phyloP scores from a whole-genome alignment of 75 land plant genomes.

The Picea sitchensis region DNA sequence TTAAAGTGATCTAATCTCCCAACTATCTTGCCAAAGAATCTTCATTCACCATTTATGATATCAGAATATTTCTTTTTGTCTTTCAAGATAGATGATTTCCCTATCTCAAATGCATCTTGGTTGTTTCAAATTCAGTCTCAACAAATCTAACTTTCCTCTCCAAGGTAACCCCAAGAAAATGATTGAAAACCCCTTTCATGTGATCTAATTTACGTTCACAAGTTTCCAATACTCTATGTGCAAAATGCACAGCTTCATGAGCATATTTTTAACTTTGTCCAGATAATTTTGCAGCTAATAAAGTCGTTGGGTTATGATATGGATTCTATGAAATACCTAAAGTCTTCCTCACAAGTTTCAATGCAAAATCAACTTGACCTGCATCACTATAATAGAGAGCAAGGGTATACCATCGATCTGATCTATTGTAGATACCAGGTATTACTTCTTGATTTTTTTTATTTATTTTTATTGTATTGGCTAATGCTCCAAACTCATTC shows the following conservation, averaged over 20 bases:
- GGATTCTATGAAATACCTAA: constrained; percentile 28
- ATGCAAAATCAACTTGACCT: constrained; percentile 46
- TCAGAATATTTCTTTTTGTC: constrained; percentile 28
- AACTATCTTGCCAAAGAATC: constrained; percentile 70
- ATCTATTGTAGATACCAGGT: constrained; percentile 35
- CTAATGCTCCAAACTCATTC: no score
- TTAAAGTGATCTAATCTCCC: constrained; percentile 78
- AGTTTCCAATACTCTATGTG: constrained; percentile 25
- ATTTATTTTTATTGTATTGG: no score
- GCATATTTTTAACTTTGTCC: constrained; percentile 24
- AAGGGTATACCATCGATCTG: constrained; percentile 86
- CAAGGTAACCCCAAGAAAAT: constrained; percentile 52
- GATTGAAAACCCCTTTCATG: constrained; percentile 35
- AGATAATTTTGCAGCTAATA: constrained; percentile 69
- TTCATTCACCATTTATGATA: constrained; percentile 51
- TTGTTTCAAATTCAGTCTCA: constrained; percentile 37
- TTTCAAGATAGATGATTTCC: no score
- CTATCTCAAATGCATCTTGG: constrained; percentile 16
- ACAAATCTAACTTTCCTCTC: constrained; percentile 43
- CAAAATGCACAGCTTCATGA: constrained; percentile 52
- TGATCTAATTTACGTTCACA: constrained; percentile 23
- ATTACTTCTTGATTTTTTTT: no score
- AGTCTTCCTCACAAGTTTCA: constrained; percentile 57
- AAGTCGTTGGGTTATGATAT: constrained; percentile 38
- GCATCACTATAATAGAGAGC: constrained; percentile 82